A percentile compares a stretch with the other conserved stretches of the same genome.
phyloP scores from a whole-genome alignment of 208 protist species.

The Leishmania major region DNA sequence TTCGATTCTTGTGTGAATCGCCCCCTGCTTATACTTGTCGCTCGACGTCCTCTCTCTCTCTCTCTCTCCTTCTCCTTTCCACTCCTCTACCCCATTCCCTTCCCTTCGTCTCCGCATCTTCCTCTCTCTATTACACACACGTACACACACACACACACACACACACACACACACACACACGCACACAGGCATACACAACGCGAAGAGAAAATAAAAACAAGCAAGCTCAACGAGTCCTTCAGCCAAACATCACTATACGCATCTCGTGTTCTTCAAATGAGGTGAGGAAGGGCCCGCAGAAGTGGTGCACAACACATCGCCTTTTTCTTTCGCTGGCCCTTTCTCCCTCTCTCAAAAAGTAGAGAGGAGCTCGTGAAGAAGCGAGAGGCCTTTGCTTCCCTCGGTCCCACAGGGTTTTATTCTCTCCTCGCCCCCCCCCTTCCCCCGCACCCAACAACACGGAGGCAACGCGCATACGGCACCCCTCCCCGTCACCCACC shows the following conservation, averaged over 20 bases:
- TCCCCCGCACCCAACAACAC: neutral
- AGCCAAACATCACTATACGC: neutral
- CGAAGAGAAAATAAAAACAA: neutral
- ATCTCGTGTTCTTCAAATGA: neutral
- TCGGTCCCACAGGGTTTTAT: neutral
- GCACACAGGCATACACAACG: neutral
- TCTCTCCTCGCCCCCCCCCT: neutral
- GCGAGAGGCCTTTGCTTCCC: neutral
- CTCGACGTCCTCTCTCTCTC: neutral
- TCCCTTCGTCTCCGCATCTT: neutral
- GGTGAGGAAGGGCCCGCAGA: neutral
- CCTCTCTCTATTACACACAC: neutral
- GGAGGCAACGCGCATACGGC: neutral
- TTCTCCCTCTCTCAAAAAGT: neutral
- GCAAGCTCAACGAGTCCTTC: neutral
- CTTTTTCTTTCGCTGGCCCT: neutral
- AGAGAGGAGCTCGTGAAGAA: neutral
- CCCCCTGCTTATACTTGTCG: neutral
- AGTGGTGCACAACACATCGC: neutral
- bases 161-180: neutral
- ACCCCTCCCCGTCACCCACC: neutral
- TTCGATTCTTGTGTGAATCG: neutral
- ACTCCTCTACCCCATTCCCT: neutral
- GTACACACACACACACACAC: slow-evolving; percentile 1
- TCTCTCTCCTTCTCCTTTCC: neutral